These are phyloP conservation scores for Torulaspora quercuum DNA, from an alignment of 805 yeast species.

Conservation along the genomic window DNA sequence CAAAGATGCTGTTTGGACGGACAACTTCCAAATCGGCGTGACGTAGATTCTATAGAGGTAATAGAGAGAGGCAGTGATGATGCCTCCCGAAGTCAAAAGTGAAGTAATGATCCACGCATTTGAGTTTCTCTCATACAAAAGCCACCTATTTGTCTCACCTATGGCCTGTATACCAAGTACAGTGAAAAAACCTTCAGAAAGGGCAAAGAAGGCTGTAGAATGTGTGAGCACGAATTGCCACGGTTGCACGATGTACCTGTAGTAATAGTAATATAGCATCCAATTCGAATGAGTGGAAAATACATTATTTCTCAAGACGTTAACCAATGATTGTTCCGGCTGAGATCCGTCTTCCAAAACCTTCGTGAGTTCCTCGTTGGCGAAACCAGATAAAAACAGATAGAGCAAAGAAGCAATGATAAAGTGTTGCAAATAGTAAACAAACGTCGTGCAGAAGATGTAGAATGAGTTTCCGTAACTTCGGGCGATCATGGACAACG, in stretches of 20 bases:
- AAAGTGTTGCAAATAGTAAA: conserved; percentile 80
- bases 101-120: conserved; percentile 79
- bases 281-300: conserved; percentile 23
- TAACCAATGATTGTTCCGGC: conserved; percentile 24
- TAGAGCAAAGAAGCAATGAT: conserved; percentile 79
- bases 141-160: conserved; percentile 76
- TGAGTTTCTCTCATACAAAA: conserved; percentile 48
- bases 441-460: conserved; percentile 33
- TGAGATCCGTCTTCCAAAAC: conserved; percentile 24
- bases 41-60: conserved; percentile 81
- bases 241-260: conserved; percentile 45
- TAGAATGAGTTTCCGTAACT: conserved; percentile 22
- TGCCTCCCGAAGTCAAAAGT: conserved; percentile 66
- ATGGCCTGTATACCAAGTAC: conserved; percentile 86
- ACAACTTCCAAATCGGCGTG: conserved; percentile 67
- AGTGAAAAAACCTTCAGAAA: conserved; percentile 90
- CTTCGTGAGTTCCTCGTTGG: conserved; percentile 32
- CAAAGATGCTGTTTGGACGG: conserved; percentile 71
- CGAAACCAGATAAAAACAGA: conserved; percentile 56
- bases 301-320: conserved; percentile 21
- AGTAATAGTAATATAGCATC: conserved; percentile 34
- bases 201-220: conserved; percentile 84
- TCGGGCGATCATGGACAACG: conserved; percentile 54
- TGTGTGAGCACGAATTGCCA: conserved; percentile 74
- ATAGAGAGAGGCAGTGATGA: conserved; percentile 71